Evolutionary conservation across 768 basidiomycete species (phyloP).

Genomic region (Gloeophyllum trabeum): DNA sequence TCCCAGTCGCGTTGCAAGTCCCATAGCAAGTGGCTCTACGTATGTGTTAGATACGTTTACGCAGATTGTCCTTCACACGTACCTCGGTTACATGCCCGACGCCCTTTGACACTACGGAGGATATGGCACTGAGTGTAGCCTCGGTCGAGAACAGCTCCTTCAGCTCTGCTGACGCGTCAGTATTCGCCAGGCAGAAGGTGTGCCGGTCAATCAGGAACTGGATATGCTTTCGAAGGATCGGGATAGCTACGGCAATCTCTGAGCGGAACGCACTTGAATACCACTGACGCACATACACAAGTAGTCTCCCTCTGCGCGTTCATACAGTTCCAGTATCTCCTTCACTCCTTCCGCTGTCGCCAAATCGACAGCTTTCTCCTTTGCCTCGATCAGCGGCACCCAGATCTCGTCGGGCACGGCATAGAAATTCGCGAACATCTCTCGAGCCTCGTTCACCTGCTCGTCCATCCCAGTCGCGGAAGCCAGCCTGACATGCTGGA

Average conservation of each 20-base stretch:
- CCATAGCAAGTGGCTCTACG: slow-evolving; percentile 64
- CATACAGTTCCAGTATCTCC: slow-evolving; percentile 50
- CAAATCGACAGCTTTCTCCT: slow-evolving; percentile 35
- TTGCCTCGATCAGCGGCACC: slow-evolving; percentile 54
- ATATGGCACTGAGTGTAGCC: slow-evolving; percentile 50
- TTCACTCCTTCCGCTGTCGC: slow-evolving; percentile 38
- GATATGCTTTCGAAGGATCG: slow-evolving; percentile 57
- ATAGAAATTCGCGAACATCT: slow-evolving; percentile 52
- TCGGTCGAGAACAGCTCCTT: slow-evolving; percentile 48
- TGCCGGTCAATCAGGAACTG: slow-evolving; percentile 40
- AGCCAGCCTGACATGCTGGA: slow-evolving; percentile 54
- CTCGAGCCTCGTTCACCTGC: slow-evolving; percentile 49
- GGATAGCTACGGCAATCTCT: slow-evolving; percentile 44
- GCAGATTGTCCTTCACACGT: slow-evolving; percentile 5
- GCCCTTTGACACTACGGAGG: slow-evolving; percentile 43
- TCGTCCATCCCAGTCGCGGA: slow-evolving; percentile 44
- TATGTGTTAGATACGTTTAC: not conserved
- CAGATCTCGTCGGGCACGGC: slow-evolving; percentile 64
- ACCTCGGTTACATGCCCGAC: slow-evolving; percentile 57
- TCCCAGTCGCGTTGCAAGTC: slow-evolving; percentile 68
- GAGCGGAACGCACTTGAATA: slow-evolving; percentile 8
- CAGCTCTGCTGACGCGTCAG: slow-evolving; percentile 32
- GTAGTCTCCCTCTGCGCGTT: slow-evolving; percentile 64
- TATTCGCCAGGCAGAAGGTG: slow-evolving; percentile 18
- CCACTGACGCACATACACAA: slow-evolving; percentile 48